Base-by-base conservation (phyloP, 257 asterid species). In the Avicennia marina region DNA sequence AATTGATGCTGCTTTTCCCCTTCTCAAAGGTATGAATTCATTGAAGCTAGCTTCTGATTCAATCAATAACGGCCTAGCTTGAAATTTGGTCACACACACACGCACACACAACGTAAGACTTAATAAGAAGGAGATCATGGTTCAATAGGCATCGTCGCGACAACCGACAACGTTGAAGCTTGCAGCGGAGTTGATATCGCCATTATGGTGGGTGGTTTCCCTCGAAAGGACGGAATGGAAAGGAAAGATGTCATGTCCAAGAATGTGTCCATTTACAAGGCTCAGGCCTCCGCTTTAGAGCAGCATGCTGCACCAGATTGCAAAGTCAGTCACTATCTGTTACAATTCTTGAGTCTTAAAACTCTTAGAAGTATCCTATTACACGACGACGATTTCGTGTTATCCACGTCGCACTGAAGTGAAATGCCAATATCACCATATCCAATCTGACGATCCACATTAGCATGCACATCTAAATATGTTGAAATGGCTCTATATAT, bases 1-100 rank as follows among this genome's bases (percentile, higher is more conserved):
- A 47, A 67, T 76, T 21, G 97, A 89, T 76, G 76, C 91, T 25
- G 95, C 97, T 56, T 82, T 86, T 36, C 95, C 97, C 41, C 97
- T 89, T 52, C 84, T 89, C 59, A 74, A 79, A 81, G 95, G 96
- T 73, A 58, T 17, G 11, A 9, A 5, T 39, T 34, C 5, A 21
- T 34, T 15, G 15, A 19, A 32, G 21, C 16, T 31, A 4, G 2
- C n/a, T n/a, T n/a, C 21, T 6, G 1, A 20, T 41, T 4, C 15
- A 13, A 32, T 1, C 9, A 9, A 24, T 11, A 12, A 44, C n/a
- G 43, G 17, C 7, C n/a, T 21, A 55, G 10, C 18, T 33, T 19
- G 11, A 27, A 32, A 22, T 9, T 25, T 6, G 40, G 25, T 21
- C 10, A 2, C 25, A 61, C 48, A 61, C 6, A 32, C 19, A 22